A percentile compares a stretch with the other conserved stretches of the same genome.
Evolutionary conservation across 2,329 filamentous ascomycete species (phyloP).

Genomic region (Setomelanomma holmii): DNA sequence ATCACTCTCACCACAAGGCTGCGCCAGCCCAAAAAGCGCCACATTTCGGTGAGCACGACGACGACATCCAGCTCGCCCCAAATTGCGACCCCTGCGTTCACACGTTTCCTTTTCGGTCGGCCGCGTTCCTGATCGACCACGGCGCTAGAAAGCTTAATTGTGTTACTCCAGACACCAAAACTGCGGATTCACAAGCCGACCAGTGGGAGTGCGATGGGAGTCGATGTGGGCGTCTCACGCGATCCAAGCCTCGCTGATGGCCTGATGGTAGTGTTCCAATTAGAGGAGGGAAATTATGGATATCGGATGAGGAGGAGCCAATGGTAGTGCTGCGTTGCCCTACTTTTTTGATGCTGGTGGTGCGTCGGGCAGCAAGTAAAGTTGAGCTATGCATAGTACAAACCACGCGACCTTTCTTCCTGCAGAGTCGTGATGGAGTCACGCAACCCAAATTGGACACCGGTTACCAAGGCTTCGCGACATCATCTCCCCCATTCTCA

Average conservation of each 20-base stretch:
- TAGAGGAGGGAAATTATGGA: not conserved
- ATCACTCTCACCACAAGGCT: not conserved
- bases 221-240: not conserved
- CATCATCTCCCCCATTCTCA: too few relatives aligned
- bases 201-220: too few relatives aligned
- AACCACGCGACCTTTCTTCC: too few relatives aligned
- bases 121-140: not conserved
- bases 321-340: not conserved
- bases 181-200: too few relatives aligned
- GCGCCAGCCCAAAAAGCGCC: not conserved
- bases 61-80: not conserved
- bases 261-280: not conserved
- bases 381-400: too few relatives aligned
- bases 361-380: too few relatives aligned
- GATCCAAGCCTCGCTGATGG: not conserved
- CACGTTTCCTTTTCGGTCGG: constrained; percentile 1
- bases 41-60: constrained; percentile 4
- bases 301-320: too few relatives aligned
- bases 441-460: too few relatives aligned
- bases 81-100: not conserved
- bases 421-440: too few relatives aligned
- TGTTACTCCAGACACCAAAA: not conserved
- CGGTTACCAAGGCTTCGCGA: too few relatives aligned
- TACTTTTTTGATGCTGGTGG: too few relatives aligned
- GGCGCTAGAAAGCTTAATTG: constrained; percentile 2